Base-by-base conservation (phyloP, 2,329 filamentous ascomycete genomes). In the Fusarium agapanthi region DNA sequence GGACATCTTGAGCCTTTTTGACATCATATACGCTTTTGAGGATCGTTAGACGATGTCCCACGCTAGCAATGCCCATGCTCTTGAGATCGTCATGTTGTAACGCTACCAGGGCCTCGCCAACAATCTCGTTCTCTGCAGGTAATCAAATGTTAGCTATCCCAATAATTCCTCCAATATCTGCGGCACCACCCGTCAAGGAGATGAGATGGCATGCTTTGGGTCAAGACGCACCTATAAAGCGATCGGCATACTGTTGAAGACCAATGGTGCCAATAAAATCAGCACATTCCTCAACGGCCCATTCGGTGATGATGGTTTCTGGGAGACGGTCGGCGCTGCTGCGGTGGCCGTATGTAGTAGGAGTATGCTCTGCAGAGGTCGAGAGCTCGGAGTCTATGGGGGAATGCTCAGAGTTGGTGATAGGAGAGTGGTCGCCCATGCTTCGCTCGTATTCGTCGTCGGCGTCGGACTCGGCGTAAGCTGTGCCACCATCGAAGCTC, bases 1-100 rank as follows among this genome's bases (percentile, higher is more conserved):
- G 92, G 67, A 98, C 90, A 77, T 97, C 95, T 79, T 98, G 95
- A 73, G 94, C 94, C 81, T 95, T 92, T 85, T 99, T 99, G 79
- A 96, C 92, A 79, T 98, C 95, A 84, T 98, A 98, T 61, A 98
- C 95, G 77, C 91, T 95, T 84, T 98, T 98, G 65, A 99, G 88
- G 65, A 99, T 97, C 28, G 95, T 97, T 77, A 99, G 87, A 67
- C 96, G 92, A 84, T 99, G 96, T 44, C 96, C 96, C 53, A 98
- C 94, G 83, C 95, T 98, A 71, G 87, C 86, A 73, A 99, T 93
- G 53, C 95, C 95, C 91, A 98, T 95, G 80, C 97, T 94, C 83
- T 97, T 97, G 77, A 99, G 86, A 80, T 98, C 95, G 64, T 97
- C 93, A 80, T 98, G 96, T 72, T 93, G 92, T 72, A 99, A 85